These are phyloP conservation scores for Candida pseudoglaebosa DNA, from an alignment of 805 yeast species.

Conservation along the genomic window DNA sequence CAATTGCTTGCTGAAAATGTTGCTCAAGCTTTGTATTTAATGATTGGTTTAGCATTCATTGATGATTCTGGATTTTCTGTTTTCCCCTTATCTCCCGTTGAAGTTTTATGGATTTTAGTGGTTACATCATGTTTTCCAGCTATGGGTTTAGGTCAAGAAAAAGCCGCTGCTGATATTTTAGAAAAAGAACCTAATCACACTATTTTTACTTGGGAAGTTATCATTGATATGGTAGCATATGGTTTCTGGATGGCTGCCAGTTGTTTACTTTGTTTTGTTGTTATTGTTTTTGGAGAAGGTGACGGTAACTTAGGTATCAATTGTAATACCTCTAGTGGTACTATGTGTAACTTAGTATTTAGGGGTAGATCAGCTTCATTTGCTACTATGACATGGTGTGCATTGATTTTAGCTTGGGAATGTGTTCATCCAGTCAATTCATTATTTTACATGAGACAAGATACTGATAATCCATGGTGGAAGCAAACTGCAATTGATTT, in stretches of 20 bases:
- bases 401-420: slow-evolving; percentile 38
- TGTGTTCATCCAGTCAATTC: slow-evolving; percentile 35
- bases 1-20: slow-evolving; percentile 72
- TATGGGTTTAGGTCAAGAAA: slow-evolving; percentile 66
- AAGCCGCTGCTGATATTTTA: slow-evolving; percentile 35
- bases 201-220: slow-evolving; percentile 39
- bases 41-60: slow-evolving; percentile 38
- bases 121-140: slow-evolving; percentile 81
- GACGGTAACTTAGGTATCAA: slow-evolving; percentile 35
- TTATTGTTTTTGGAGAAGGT: slow-evolving; percentile 36
- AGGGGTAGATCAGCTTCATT: slow-evolving; percentile 37
- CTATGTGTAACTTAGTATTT: slow-evolving; percentile 29
- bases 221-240: slow-evolving; percentile 37
- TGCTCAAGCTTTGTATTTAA: slow-evolving; percentile 62
- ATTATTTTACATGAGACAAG: slow-evolving; percentile 34
- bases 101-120: slow-evolving; percentile 75
- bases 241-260: slow-evolving; percentile 41
- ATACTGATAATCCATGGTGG: slow-evolving; percentile 34
- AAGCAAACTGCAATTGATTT: slow-evolving; percentile 31
- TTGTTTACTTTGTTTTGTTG: slow-evolving; percentile 34
- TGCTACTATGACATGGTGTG: slow-evolving; percentile 41
- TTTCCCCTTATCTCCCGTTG: slow-evolving; percentile 55
- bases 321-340: slow-evolving; percentile 26
- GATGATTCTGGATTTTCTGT: slow-evolving; percentile 31
- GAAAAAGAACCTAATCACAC: slow-evolving; percentile 34